These are phyloP conservation scores for Populus tomentosa DNA, from an alignment of 441 rosid genomes.

Conservation along the genomic window DNA sequence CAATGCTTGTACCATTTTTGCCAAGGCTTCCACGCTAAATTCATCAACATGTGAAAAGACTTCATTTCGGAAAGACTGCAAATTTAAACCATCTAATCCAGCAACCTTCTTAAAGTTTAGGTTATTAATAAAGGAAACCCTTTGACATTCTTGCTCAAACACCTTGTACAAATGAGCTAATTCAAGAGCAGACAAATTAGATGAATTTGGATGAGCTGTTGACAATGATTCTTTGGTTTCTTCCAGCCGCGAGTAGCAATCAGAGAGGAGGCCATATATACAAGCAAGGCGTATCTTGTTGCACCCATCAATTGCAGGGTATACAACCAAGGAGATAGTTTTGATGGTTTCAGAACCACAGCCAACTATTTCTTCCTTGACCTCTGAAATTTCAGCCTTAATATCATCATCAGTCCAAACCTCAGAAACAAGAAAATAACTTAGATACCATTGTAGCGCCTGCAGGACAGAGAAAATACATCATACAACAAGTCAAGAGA, in stretches of 20 bases:
- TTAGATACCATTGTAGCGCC: slow-evolving; percentile 64
- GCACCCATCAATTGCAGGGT: slow-evolving; percentile 86
- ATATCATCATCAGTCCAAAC: slow-evolving; percentile 83
- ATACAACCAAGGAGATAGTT: slow-evolving; percentile 48
- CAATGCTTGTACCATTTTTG: slow-evolving; percentile 70
- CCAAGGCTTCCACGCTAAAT: slow-evolving; percentile 72
- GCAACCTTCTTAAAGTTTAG: slow-evolving; percentile 87
- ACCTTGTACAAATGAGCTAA: slow-evolving; percentile 52
- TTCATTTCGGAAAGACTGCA: slow-evolving; percentile 60
- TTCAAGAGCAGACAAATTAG: slow-evolving; percentile 30
- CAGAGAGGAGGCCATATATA: slow-evolving; percentile 72
- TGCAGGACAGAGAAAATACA: slow-evolving; percentile 27
- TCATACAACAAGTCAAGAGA: slow-evolving; percentile 7
- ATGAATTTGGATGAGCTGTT: slow-evolving; percentile 23
- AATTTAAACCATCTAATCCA: slow-evolving; percentile 61
- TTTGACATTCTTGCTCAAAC: slow-evolving; percentile 71
- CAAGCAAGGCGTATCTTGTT: slow-evolving; percentile 79
- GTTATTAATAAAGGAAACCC: slow-evolving; percentile 73
- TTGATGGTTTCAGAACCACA: slow-evolving; percentile 65
- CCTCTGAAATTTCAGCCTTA: slow-evolving; percentile 60
- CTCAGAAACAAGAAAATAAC: slow-evolving; percentile 71
- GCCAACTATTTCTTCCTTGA: slow-evolving; percentile 59
- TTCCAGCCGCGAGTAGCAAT: slow-evolving; percentile 64
- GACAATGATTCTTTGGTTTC: slow-evolving; percentile 45
- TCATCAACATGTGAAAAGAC: slow-evolving; percentile 59